phyloP scores from a whole-genome alignment of 2,329 filamentous ascomycete species.

The Annulohypoxylon truncatum region DNA sequence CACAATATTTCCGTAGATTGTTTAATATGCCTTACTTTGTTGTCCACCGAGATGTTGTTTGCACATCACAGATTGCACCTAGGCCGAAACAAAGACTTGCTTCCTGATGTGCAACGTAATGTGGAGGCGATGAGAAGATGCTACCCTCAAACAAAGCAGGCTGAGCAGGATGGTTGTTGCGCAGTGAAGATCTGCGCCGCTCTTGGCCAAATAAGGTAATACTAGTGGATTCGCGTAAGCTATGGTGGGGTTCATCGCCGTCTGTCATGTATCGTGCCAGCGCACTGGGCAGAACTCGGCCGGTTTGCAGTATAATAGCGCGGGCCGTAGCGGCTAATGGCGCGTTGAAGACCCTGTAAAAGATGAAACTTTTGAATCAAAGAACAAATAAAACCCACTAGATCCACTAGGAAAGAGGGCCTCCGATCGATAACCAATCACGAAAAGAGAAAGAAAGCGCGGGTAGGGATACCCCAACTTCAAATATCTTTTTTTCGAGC shows the following conservation, averaged over 20 bases:
- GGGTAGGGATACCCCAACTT: conserved; percentile 9
- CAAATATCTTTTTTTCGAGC: conserved; percentile 17
- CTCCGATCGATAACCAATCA: conserved; percentile 18
- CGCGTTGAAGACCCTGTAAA: conserved; percentile 7
- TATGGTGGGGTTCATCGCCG: conserved; percentile 1
- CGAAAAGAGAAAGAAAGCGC: neutral
- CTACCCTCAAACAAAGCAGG: conserved; percentile 16
- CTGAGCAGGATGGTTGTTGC: conserved; percentile 4
- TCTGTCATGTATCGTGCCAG: conserved; percentile 18
- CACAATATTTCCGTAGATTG: neutral
- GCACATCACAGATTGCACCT: conserved; percentile 8
- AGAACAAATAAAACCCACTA: conserved; percentile 2
- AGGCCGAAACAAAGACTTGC: conserved; percentile 9
- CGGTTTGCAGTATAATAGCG: conserved; percentile 14
- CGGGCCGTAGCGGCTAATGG: conserved; percentile 29
- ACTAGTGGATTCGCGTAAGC: conserved; percentile 18
- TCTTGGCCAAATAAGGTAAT: neutral
- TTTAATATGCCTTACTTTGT: conserved; percentile 2
- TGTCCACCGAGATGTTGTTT: conserved; percentile 8
- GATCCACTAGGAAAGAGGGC: neutral
- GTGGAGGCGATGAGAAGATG: conserved; percentile 1
- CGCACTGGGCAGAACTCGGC: conserved; percentile 2
- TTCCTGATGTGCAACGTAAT: neutral
- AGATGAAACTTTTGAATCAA: conserved; percentile 11
- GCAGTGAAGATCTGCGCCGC: conserved; percentile 18